Evolutionary conservation across 2,329 filamentous ascomycete species (phyloP).

Genomic region (Sclerotinia borealis): DNA sequence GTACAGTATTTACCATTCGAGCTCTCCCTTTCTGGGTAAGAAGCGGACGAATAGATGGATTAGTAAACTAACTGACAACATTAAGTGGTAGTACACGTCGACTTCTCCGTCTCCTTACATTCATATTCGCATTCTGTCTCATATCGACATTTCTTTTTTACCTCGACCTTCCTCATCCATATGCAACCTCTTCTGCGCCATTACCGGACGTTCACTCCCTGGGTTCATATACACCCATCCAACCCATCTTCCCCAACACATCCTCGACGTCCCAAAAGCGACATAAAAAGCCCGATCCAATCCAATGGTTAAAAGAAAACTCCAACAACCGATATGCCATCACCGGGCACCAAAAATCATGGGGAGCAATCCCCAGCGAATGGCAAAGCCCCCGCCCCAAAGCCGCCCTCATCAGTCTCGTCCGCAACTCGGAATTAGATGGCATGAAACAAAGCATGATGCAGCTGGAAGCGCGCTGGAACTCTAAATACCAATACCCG

Average conservation of each 20-base stretch:
- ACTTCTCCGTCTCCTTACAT: not conserved
- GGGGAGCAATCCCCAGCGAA: not conserved
- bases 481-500: conserved; percentile 63
- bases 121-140: not conserved
- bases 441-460: conserved; percentile 64
- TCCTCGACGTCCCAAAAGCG: too few relatives aligned
- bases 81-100: not conserved
- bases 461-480: conserved; percentile 73
- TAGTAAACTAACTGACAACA: not conserved
- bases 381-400: conserved; percentile 28
- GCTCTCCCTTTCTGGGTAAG: not conserved
- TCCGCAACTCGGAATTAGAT: conserved; percentile 64
- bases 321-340: conserved; percentile 32
- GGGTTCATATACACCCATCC: not conserved
- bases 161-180: not conserved
- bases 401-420: conserved; percentile 55
- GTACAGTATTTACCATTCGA: not conserved
- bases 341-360: not conserved
- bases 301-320: conserved; percentile 32
- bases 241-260: not conserved
- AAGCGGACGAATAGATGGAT: too few relatives aligned
- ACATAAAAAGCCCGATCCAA: conserved; percentile 23
- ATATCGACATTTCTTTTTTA: not conserved
- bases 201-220: not conserved
- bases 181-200: not conserved